Percentiles rank a stretch among this genome's conserved stretches.
phyloP scores from a whole-genome alignment of 2,329 filamentous ascomycete species.

The Penicillium expansum region DNA sequence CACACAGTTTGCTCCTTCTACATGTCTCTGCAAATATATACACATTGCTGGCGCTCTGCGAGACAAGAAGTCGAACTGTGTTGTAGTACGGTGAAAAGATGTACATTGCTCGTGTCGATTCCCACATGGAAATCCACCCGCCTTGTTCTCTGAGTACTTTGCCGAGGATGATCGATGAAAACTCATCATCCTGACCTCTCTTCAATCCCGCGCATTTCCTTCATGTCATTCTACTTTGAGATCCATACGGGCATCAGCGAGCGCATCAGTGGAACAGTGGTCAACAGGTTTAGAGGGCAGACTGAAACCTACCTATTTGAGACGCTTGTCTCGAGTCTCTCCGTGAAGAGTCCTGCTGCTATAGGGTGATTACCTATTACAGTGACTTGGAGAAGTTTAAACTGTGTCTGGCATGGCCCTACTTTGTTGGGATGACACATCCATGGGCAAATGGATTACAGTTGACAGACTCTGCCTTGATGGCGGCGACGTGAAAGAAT shows the following conservation, averaged over 20 bases:
- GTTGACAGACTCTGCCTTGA: conserved; percentile 1
- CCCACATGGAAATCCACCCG: conserved; percentile 52
- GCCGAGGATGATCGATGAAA: conserved; percentile 29
- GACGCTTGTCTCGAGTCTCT: not conserved
- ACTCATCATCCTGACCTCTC: conserved; percentile 24
- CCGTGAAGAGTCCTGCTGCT: conserved; percentile 5
- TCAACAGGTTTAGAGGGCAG: conserved; percentile 14
- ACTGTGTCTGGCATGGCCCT: not conserved
- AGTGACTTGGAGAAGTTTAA: conserved; percentile 8
- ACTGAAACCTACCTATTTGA: not conserved
- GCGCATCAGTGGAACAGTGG: conserved; percentile 52
- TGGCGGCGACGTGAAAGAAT: conserved; percentile 1
- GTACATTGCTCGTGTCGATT: conserved; percentile 34
- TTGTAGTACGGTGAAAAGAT: conserved; percentile 51
- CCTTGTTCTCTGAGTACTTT: conserved; percentile 33
- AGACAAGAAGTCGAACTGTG: conserved; percentile 56
- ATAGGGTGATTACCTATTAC: conserved; percentile 21
- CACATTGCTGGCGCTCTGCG: conserved; percentile 29
- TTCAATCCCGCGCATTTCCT: conserved; percentile 30
- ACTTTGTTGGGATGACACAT: not conserved
- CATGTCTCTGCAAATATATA: conserved; percentile 26
- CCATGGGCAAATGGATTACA: not conserved
- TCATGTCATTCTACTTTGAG: conserved; percentile 20
- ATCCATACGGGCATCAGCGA: conserved; percentile 49
- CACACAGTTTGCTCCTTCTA: conserved; percentile 38